These are phyloP conservation scores for Neurospora crassa DNA, from an alignment of 2,329 filamentous ascomycete genomes.

Conservation along the genomic window DNA sequence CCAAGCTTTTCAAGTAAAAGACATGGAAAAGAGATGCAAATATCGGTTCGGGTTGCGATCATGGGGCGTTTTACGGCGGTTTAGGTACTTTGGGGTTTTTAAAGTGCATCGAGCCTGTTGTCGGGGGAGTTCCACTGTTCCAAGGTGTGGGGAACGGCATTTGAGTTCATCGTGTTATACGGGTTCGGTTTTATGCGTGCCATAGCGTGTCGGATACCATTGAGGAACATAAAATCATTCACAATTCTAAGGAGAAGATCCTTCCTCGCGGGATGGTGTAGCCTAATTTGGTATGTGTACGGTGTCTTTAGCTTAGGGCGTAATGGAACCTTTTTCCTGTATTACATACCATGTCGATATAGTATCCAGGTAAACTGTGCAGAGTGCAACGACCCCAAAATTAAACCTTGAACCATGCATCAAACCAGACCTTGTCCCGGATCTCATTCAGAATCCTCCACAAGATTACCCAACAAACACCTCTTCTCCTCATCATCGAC, in stretches of 20 bases:
- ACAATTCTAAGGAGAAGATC: not conserved
- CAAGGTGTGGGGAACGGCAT: not conserved
- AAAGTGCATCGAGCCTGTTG: not conserved
- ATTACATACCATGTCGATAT: no score
- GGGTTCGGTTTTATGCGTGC: not conserved
- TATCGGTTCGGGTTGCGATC: not conserved
- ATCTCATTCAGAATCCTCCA: not conserved
- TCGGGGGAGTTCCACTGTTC: not conserved
- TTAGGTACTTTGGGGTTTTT: not conserved
- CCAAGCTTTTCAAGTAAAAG: constrained; percentile 38
- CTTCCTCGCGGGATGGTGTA: not conserved
- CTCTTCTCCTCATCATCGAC: constrained; percentile 11
- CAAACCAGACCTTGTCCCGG: no score
- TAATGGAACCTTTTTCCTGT: not conserved
- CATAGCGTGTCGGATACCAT: not conserved
- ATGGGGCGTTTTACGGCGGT: not conserved
- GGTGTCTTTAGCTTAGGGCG: not conserved
- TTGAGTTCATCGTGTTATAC: not conserved
- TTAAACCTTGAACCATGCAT: not conserved
- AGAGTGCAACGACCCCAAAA: not conserved
- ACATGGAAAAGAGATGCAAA: not conserved
- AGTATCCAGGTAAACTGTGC: not conserved
- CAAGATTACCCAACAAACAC: constrained; percentile 21
- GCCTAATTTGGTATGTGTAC: not conserved
- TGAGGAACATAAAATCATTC: not conserved